These are phyloP conservation scores for Leucoagaricus sp. DNA, from an alignment of 1,284 basidiomycete species.

Conservation along the genomic window DNA sequence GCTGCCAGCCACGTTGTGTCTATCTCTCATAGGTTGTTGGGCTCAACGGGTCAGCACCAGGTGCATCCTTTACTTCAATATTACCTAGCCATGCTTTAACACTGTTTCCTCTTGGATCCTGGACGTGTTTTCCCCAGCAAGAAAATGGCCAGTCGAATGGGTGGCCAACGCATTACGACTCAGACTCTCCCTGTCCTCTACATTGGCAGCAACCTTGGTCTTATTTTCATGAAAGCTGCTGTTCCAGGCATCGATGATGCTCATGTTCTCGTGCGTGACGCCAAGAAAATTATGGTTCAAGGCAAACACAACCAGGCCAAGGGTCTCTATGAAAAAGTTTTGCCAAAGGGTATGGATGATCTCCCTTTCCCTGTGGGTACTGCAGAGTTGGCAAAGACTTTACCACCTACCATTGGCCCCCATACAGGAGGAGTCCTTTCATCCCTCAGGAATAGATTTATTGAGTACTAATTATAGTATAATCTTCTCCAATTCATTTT, in stretches of 20 bases:
- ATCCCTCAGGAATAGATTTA: slow-evolving; percentile 63
- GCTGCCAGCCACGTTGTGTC: slow-evolving; percentile 97
- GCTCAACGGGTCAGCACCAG: slow-evolving; percentile 95
- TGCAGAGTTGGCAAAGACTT: slow-evolving; percentile 65
- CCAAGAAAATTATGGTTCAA: slow-evolving; percentile 81
- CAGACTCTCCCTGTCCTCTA: slow-evolving; percentile 92
- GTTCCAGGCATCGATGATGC: slow-evolving; percentile 79
- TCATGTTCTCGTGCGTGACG: slow-evolving; percentile 75
- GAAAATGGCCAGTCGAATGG: slow-evolving; percentile 98
- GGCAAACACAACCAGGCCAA: slow-evolving; percentile 68
- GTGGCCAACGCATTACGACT: slow-evolving; percentile 79
- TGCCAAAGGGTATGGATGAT: slow-evolving; percentile 81
- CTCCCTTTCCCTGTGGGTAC: slow-evolving; percentile 95
- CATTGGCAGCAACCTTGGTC: slow-evolving; percentile 83
- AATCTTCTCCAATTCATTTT: not conserved
- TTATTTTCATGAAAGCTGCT: slow-evolving; percentile 83
- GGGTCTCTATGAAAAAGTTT: slow-evolving; percentile 79
- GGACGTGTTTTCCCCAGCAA: slow-evolving; percentile 95
- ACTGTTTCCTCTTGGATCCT: slow-evolving; percentile 66
- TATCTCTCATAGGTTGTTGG: slow-evolving; percentile 89
- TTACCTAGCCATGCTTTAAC: slow-evolving; percentile 13
- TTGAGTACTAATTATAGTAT: not conserved
- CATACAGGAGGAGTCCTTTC: slow-evolving; percentile 76
- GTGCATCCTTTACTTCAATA: slow-evolving; percentile 40
- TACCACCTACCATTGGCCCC: slow-evolving; percentile 68